Conservation (phyloP, 345 rosid genomes). For the Gynandropsis gynandra region DNA sequence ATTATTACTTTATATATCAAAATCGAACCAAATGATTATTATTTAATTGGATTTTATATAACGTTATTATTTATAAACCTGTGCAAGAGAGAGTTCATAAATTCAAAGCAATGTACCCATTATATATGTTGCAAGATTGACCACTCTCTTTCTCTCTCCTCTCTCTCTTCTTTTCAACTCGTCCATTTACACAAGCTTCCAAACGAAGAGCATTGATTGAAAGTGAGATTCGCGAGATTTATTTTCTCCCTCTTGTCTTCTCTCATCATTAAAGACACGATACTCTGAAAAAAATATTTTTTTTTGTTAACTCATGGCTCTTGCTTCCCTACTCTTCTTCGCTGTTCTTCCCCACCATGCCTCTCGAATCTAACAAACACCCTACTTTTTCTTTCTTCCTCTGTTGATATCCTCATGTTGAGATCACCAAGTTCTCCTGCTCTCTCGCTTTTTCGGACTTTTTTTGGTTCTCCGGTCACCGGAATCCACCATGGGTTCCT, state of each 20-base stretch:
- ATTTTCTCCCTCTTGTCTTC: slow-evolving; percentile 14
- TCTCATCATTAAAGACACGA: slow-evolving; percentile 13
- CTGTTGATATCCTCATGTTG: slow-evolving; percentile 27
- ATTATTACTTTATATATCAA: no score
- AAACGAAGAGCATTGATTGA: slow-evolving; percentile 85
- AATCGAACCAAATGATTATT: no score
- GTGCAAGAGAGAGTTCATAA: no score
- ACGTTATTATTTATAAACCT: no score
- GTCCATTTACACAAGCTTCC: slow-evolving; percentile 67
- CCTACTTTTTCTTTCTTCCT: slow-evolving; percentile 18
- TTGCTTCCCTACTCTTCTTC: slow-evolving; percentile 19
- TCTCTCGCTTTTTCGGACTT: slow-evolving; percentile 16
- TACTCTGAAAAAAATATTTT: neutral
- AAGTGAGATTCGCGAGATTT: slow-evolving; percentile 52
- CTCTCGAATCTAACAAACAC: slow-evolving; percentile 13
- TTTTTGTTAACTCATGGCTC: slow-evolving; percentile 14
- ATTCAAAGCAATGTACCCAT: slow-evolving; percentile 11
- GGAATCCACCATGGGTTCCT: slow-evolving; percentile 71
- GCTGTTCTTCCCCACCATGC: neutral
- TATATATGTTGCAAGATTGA: slow-evolving; percentile 20
- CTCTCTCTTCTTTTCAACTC: slow-evolving; percentile 36
- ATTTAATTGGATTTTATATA: no score
- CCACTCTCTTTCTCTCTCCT: slow-evolving; percentile 23
- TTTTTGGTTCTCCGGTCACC: slow-evolving; percentile 30
- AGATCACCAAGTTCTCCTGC: slow-evolving; percentile 20